Conservation (phyloP, 805 yeast genomes). For the Kluyveromyces lactis region DNA sequence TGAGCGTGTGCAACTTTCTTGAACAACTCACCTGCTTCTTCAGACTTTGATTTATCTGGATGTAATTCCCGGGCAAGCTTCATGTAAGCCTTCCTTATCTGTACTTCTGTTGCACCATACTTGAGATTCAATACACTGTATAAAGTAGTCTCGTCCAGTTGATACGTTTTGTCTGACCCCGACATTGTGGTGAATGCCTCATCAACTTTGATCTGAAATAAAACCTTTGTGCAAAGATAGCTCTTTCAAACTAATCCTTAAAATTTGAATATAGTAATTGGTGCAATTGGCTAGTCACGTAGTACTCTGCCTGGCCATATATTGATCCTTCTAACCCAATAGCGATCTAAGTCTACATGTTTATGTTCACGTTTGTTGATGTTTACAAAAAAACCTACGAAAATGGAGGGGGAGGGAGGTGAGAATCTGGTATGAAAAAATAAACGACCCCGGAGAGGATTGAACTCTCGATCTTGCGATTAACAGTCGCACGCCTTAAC, state of each 20-base stretch:
- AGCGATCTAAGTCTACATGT: too few relatives aligned
- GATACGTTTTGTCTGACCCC: conserved; percentile 10
- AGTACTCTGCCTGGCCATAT: too few relatives aligned
- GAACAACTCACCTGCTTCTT: conserved; percentile 25
- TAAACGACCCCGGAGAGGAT: conserved; percentile 48
- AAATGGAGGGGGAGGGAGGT: too few relatives aligned
- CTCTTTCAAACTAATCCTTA: too few relatives aligned
- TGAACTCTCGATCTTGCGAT: conserved; percentile 58
- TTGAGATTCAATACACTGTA: conserved; percentile 24
- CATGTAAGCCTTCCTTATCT: conserved; percentile 71
- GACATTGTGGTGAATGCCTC: not conserved
- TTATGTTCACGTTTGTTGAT: not conserved
- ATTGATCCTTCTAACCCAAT: too few relatives aligned
- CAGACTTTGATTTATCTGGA: conserved; percentile 66
- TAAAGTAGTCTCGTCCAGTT: conserved; percentile 24
- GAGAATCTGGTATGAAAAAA: conserved; percentile 1
- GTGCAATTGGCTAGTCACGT: too few relatives aligned
- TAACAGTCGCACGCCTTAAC: conserved; percentile 58
- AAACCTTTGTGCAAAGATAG: too few relatives aligned
- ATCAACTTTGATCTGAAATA: not conserved
- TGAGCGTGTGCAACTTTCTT: conserved; percentile 27
- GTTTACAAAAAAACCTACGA: conserved; percentile 1
- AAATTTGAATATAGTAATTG: too few relatives aligned
- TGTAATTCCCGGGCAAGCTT: conserved; percentile 64
- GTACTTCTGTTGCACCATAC: conserved; percentile 18